phyloP scores from a whole-genome alignment of 2,329 filamentous ascomycete genomes.

The Colletotrichum acutatum region DNA sequence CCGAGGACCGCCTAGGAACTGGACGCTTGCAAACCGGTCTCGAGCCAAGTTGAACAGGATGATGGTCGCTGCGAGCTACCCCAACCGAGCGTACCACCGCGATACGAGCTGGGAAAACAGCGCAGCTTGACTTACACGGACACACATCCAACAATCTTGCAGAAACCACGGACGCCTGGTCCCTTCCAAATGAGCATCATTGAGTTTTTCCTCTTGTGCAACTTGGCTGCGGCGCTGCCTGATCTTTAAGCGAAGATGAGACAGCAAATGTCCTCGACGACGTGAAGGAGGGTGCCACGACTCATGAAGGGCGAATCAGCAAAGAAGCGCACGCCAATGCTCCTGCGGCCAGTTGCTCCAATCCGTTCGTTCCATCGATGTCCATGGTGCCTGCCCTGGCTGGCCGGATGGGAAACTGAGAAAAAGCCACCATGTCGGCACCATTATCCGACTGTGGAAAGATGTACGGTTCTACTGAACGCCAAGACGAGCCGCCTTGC shows the following conservation, averaged over 20 bases:
- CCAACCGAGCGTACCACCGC: background rate
- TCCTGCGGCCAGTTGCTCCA: background rate
- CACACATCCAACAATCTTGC: background rate
- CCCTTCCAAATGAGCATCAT: slow-evolving; percentile 4
- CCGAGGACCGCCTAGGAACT: background rate
- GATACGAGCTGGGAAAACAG: background rate
- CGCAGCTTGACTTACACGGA: background rate
- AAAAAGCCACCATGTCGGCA: slow-evolving; percentile 7
- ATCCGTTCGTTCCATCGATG: background rate
- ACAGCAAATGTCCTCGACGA: background rate
- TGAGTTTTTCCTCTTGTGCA: background rate
- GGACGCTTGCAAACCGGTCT: background rate
- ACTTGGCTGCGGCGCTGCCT: background rate
- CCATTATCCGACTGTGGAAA: slow-evolving; percentile 17
- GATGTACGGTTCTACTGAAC: background rate
- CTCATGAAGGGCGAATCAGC: slow-evolving; percentile 1
- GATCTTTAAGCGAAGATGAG: slow-evolving; percentile 28
- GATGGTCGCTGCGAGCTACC: background rate
- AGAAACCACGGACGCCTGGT: background rate
- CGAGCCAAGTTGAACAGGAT: background rate
- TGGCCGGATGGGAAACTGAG: background rate
- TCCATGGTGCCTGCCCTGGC: too few species aligned
- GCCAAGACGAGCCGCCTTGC: slow-evolving; percentile 2
- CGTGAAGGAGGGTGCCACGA: background rate
- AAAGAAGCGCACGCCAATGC: slow-evolving; percentile 18